phyloP scores from a whole-genome alignment of 371 early-diverging fungal genomes.

The Gilbertella persicaria region DNA sequence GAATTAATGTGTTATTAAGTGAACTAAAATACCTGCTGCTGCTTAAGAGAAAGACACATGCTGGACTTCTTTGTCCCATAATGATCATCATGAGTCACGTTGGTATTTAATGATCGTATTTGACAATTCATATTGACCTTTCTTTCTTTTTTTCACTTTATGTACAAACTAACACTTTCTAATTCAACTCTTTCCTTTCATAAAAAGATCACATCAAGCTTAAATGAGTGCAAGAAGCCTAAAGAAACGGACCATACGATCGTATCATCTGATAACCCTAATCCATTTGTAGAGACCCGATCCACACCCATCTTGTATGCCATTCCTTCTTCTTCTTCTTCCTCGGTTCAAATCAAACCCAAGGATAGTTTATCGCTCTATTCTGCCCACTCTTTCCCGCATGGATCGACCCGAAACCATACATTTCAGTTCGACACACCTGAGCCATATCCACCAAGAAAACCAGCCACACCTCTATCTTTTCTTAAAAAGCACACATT shows the following conservation, averaged over 20 bases:
- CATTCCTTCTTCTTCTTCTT: background rate
- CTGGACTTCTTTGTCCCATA: too few relatives aligned
- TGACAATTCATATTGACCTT: too few relatives aligned
- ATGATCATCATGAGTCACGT: too few relatives aligned
- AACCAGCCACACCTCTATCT: too few relatives aligned
- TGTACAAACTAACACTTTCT: too few relatives aligned
- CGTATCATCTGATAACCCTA: conserved; percentile 1
- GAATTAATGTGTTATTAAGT: too few relatives aligned
- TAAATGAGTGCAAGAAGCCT: background rate
- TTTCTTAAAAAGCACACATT: too few relatives aligned
- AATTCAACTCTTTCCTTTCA: too few relatives aligned
- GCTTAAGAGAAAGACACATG: too few relatives aligned
- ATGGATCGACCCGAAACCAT: conserved; percentile 1
- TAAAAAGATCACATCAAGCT: background rate
- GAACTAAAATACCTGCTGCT: too few relatives aligned
- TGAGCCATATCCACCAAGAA: conserved; percentile 3
- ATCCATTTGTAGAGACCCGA: conserved; percentile 5
- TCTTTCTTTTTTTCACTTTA: too few relatives aligned
- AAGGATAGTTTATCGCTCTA: conserved; percentile 1
- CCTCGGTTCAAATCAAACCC: background rate
- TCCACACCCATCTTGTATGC: conserved; percentile 12
- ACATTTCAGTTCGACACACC: conserved; percentile 10
- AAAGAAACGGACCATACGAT: conserved; percentile 1
- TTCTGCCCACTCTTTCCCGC: conserved; percentile 1
- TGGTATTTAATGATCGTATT: too few relatives aligned